Base-by-base conservation (phyloP, 2,329 filamentous ascomycete species). In the Colletotrichum sojae region DNA sequence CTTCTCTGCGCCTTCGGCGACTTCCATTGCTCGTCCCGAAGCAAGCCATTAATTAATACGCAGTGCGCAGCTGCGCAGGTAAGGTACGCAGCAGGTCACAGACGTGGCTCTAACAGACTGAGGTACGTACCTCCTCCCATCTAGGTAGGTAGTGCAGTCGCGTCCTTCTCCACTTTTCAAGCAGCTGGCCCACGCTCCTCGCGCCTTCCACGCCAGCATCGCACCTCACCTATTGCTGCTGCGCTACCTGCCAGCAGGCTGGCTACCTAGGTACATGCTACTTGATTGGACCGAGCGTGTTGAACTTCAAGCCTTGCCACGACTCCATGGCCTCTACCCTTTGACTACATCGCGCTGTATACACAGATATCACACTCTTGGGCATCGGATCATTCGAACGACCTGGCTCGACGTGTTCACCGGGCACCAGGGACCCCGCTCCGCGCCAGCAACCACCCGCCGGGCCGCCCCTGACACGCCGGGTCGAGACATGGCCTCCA, bases 401-500 rank as follows among this genome's bases (percentile, higher is more conserved):
- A 36, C 31, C 31, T 13, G 40, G 13, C 10, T 43, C 8, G 40
- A n/a, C 16, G 40, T n/a, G 40, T 43, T n/a, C 40, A 13, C 40
- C 40, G 13, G 40, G 40, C 40, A 15, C 13, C 40, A 43, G 40
- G 13, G 6, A 43, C 13, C 40, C 40, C 40, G 40, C 40, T n/a
- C 16, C 40, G 40, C 40, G 13, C 40, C 40, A 43, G 40, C 40
- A 43, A 43, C 18, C 52, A 39, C 52, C 52, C 25, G 8, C 15
- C 43, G 12, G 15, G 20, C 22, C 59, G 40, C 49, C 49, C 59
- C 51, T 62, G 39, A 48, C 59, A 18, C 56, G 45, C 56, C 52
- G 39, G 53, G 52, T 58, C 58, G 54, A 27, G 46, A 51, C 45
- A n/a, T 62, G 67, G 67, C 40, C 67, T 62, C 18, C n/a, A 3